Evolutionary conservation across 2,329 filamentous ascomycete species (phyloP).

Genomic region (Leptosphaerulina australis): DNA sequence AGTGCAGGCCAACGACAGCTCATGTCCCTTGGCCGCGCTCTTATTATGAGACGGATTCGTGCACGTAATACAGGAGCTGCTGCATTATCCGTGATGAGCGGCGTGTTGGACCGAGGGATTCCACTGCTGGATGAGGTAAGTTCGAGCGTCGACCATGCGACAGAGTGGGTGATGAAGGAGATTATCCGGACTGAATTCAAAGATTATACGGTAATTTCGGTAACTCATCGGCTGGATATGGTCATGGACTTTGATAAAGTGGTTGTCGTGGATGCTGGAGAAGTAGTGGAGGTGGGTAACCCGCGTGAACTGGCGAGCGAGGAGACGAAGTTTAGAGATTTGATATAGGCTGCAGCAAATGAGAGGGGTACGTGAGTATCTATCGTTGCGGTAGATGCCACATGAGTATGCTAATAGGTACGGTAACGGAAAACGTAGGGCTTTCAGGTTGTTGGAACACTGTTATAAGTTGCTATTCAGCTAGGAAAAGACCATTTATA

Average conservation of each 20-base stretch:
- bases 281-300: not conserved
- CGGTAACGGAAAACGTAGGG: too few species aligned
- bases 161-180: slow-evolving; percentile 61
- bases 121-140: slow-evolving; percentile 21
- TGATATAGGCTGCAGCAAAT: too few species aligned
- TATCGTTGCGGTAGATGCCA: too few species aligned
- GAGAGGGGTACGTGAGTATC: too few species aligned
- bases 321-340: too few species aligned
- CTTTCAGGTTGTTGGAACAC: too few species aligned
- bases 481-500: too few species aligned
- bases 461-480: too few species aligned
- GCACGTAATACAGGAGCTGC: not conserved
- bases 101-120: slow-evolving; percentile 15
- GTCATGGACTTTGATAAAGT: slow-evolving; percentile 23
- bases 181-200: slow-evolving; percentile 59
- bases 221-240: slow-evolving; percentile 16
- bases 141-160: slow-evolving; percentile 60
- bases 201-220: slow-evolving; percentile 29
- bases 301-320: too few species aligned
- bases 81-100: too few species aligned
- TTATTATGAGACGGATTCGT: slow-evolving; percentile 45
- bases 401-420: too few species aligned
- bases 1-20: slow-evolving; percentile 64
- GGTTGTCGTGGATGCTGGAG: slow-evolving; percentile 44
- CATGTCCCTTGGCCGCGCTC: slow-evolving; percentile 63